Percentiles rank a stretch among this genome's conserved stretches.
Evolutionary conservation across 768 basidiomycete species (phyloP).

Genomic region (Suillus variegatus): DNA sequence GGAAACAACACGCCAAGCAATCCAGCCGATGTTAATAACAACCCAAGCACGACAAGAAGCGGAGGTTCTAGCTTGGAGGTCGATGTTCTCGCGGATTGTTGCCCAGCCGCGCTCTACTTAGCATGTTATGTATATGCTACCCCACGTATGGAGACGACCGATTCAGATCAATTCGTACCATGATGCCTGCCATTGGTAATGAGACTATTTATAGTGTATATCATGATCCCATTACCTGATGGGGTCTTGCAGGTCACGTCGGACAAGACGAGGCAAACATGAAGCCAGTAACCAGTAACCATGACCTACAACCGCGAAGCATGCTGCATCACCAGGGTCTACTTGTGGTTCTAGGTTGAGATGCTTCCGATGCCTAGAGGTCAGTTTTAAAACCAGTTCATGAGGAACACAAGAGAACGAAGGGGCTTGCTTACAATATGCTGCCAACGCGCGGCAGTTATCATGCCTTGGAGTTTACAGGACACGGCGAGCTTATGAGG

Average conservation of each 20-base stretch:
- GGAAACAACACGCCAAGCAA: conserved; percentile 2
- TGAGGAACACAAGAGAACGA: not conserved
- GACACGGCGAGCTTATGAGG: not conserved
- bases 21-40: conserved; percentile 1
- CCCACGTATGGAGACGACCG: not conserved
- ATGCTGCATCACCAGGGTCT: not conserved
- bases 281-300: not conserved
- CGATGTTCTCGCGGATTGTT: not conserved
- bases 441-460: not conserved
- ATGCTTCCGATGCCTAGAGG: not conserved
- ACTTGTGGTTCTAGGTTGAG: not conserved
- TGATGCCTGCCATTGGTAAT: not conserved
- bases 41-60: not conserved
- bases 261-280: not conserved
- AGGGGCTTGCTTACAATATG: not conserved
- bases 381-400: not conserved
- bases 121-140: not conserved
- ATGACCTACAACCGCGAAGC: not conserved
- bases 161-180: not conserved
- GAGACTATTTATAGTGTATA: not conserved
- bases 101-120: not conserved
- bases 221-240: not conserved
- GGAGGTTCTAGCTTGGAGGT: not conserved
- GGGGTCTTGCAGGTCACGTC: not conserved
- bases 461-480: not conserved